These are phyloP conservation scores for Ceratobasidium papillatum DNA, from an alignment of 1,284 basidiomycete species.

Conservation along the genomic window DNA sequence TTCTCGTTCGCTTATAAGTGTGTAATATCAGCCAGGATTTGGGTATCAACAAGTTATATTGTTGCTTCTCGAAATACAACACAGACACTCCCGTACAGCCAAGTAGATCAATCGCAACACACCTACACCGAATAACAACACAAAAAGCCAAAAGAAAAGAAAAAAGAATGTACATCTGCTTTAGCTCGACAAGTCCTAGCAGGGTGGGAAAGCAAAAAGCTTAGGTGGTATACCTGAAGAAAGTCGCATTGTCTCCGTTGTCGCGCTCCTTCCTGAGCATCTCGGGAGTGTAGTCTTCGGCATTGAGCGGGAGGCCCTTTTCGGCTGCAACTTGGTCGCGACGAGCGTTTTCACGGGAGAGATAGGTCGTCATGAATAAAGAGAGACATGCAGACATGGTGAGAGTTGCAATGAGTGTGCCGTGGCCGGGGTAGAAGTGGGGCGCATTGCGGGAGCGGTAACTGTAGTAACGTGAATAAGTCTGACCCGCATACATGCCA, in stretches of 20 bases:
- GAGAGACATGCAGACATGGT: slow-evolving; percentile 37
- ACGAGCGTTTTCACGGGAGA: slow-evolving; percentile 39
- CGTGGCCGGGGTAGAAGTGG: slow-evolving; percentile 41
- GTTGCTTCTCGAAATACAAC: background rate
- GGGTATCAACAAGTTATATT: background rate
- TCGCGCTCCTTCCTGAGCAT: slow-evolving; percentile 35
- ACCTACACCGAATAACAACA: background rate
- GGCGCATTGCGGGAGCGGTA: slow-evolving; percentile 41
- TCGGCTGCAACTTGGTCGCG: slow-evolving; percentile 28
- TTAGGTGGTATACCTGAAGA: slow-evolving; percentile 31
- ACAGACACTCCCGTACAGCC: background rate
- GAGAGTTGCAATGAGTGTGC: slow-evolving; percentile 35
- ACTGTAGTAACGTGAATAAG: background rate
- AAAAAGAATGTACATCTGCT: background rate
- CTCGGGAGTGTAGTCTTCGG: slow-evolving; percentile 36
- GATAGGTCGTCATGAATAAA: slow-evolving; percentile 25
- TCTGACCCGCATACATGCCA: background rate
- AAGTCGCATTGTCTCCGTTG: slow-evolving; percentile 21
- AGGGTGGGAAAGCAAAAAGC: background rate
- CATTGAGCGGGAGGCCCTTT: slow-evolving; percentile 19
- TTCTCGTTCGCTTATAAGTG: too few species aligned
- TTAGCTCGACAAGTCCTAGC: background rate
- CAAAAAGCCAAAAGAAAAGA: background rate
- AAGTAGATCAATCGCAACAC: background rate
- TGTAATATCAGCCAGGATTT: too few species aligned